Base-by-base conservation (phyloP, 768 basidiomycete genomes). In the Auricularia auricula-judae region DNA sequence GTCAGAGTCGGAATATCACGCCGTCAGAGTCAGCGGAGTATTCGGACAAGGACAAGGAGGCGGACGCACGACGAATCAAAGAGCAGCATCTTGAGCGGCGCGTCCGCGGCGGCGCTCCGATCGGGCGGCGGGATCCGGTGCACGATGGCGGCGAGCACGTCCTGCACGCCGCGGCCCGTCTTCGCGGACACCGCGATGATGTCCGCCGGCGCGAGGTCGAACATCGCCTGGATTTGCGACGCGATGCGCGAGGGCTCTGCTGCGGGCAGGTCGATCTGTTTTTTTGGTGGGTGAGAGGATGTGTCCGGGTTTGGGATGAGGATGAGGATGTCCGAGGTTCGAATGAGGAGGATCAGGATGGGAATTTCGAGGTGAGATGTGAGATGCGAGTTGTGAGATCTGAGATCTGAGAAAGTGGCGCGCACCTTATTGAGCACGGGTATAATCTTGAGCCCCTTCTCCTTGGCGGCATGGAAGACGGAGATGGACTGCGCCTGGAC, bases 401-500 rank as follows among this genome's bases (percentile, higher is more conserved):
- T 3, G 2, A 29, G 2, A 29, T 29, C 29, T 29, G 29, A 29
- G 29, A 29, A 29, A 35, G 21, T 18, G 29, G 36, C 67, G 12
- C 62, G 34, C 54, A 89, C 92, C 82, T 97, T 98, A 79, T 97
- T 98, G 42, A 97, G 77, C 23, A 98, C 89, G 10, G 95, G 93
- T 60, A 97, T 88, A 60, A 97, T 88, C 47, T 80, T 86, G 35
- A 96, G 75, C 1, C 89, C 87, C 43, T 86, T 81, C 71, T 95
- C 92, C 72, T 79, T 81, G 3, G 96, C 96, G 58, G 88, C 84
- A 68, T 96, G 91, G 69, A 90, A 95, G 3, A 98, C 96, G 0
- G 92, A 96, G 63, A 99, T 86, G 14, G 95, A 93, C 75, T 99
- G 97, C 0, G 97, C 97, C 75, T 99, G 97, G 7, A 99, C 87